Conservation (phyloP, 83 land plant genomes). For the Larix sibirica region DNA sequence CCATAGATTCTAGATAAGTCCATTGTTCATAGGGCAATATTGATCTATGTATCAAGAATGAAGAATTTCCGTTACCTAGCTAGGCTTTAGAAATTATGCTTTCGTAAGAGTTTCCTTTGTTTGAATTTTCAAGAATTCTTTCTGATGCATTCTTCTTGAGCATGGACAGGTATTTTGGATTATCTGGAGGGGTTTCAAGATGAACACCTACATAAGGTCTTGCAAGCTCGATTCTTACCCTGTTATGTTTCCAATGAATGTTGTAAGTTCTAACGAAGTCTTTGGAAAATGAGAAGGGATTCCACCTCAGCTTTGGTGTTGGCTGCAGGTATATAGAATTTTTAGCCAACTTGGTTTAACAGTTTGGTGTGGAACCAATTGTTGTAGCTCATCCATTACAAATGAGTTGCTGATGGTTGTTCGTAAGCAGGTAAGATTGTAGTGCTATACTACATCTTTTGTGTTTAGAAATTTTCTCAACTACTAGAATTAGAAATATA, state of each 20-base stretch:
- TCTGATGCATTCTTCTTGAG: slow-evolving; percentile 6
- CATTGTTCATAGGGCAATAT: background rate
- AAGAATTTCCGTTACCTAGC: background rate
- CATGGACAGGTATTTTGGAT: slow-evolving; percentile 64
- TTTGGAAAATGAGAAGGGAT: background rate
- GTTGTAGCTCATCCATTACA: slow-evolving; percentile 53
- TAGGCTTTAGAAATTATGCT: background rate
- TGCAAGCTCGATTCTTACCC: too few species aligned
- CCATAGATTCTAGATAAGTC: too few species aligned
- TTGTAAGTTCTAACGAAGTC: too few species aligned
- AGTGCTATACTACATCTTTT: background rate
- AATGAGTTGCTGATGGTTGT: slow-evolving; percentile 87
- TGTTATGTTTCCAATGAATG: too few species aligned
- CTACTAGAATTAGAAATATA: background rate
- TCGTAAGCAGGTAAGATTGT: slow-evolving; percentile 76
- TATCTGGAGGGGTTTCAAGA: too few species aligned
- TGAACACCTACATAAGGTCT: too few species aligned
- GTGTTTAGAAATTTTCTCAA: background rate
- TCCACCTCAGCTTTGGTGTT: background rate
- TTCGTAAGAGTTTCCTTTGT: background rate
- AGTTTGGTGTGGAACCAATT: too few species aligned
- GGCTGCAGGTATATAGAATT: slow-evolving; percentile 74
- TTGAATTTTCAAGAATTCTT: background rate
- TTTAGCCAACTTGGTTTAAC: slow-evolving; percentile 69
- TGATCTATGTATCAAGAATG: background rate